These are phyloP conservation scores for Circinella minor DNA, from an alignment of 371 early-diverging fungal genomes.

Conservation along the genomic window DNA sequence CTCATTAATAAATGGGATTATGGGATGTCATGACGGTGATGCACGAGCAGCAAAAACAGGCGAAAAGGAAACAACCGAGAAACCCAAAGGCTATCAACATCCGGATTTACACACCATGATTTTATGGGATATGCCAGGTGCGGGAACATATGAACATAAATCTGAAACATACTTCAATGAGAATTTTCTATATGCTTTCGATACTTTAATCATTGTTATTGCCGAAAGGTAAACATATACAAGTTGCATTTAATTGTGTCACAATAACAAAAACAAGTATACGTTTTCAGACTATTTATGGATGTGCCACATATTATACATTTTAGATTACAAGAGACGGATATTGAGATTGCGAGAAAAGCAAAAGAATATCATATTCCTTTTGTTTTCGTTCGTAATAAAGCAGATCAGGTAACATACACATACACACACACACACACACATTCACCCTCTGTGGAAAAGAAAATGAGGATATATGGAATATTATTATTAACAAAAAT, in stretches of 20 bases:
- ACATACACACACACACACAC: neutral
- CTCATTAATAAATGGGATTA: conserved; percentile 51
- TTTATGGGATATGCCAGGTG: conserved; percentile 59
- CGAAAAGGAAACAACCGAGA: conserved; percentile 44
- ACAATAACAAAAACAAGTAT: neutral
- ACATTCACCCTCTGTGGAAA: neutral
- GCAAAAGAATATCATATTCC: conserved; percentile 45
- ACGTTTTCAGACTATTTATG: neutral
- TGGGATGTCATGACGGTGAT: conserved; percentile 44
- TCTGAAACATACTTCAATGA: conserved; percentile 52
- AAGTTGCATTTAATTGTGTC: neutral
- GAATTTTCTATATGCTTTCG: conserved; percentile 53
- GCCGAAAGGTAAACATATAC: conserved; percentile 43
- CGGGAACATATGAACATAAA: conserved; percentile 43
- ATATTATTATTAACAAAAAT: neutral
- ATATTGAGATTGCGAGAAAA: conserved; percentile 38
- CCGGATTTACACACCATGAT: conserved; percentile 47
- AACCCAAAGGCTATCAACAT: conserved; percentile 44
- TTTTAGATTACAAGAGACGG: conserved; percentile 36
- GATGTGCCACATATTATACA: neutral
- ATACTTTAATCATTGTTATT: conserved; percentile 50
- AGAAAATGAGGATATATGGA: neutral
- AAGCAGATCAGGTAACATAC: conserved; percentile 53
- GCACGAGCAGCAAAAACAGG: conserved; percentile 41
- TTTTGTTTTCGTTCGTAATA: conserved; percentile 47